A percentile compares a stretch with the other conserved stretches of the same genome.
Conservation (phyloP, 345 rosid species). For the Melaleuca quinquenervia region DNA sequence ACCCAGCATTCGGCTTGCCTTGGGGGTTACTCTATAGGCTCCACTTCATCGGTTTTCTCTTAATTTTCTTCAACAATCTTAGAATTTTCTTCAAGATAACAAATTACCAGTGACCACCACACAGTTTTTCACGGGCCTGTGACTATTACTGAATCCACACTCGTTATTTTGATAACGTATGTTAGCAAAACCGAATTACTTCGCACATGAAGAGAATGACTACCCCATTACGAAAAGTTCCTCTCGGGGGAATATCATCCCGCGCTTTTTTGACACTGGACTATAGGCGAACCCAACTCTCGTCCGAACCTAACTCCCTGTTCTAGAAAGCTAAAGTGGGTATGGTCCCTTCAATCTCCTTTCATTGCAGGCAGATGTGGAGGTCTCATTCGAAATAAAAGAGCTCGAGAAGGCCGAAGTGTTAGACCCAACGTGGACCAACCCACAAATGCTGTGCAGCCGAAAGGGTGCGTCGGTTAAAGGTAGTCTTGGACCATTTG, state of each 20-base stretch:
- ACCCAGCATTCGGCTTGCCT: not conserved
- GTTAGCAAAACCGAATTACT: too few species aligned
- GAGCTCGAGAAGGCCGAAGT: slow-evolving; percentile 40
- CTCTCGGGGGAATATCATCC: too few species aligned
- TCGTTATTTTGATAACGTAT: too few species aligned
- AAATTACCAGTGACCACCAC: not conserved
- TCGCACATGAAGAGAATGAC: too few species aligned
- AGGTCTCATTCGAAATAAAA: slow-evolving; percentile 29
- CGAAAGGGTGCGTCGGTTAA: slow-evolving; percentile 27
- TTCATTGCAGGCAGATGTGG: slow-evolving; percentile 62
- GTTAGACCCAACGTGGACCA: slow-evolving; percentile 39
- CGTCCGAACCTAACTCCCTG: not conserved
- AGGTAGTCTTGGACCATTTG: slow-evolving; percentile 67
- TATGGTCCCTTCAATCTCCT: not conserved
- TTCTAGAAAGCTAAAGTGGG: not conserved
- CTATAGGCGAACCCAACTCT: not conserved
- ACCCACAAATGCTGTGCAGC: slow-evolving; percentile 52
- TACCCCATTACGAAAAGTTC: too few species aligned
- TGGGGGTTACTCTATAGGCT: not conserved
- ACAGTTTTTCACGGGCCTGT: not conserved
- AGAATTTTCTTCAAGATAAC: too few species aligned
- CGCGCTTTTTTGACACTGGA: too few species aligned
- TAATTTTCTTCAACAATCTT: not conserved
- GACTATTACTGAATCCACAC: not conserved
- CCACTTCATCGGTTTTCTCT: not conserved